These are phyloP conservation scores for Aureobasidium sp. DNA, from an alignment of 2,329 filamentous ascomycete species.

Conservation along the genomic window DNA sequence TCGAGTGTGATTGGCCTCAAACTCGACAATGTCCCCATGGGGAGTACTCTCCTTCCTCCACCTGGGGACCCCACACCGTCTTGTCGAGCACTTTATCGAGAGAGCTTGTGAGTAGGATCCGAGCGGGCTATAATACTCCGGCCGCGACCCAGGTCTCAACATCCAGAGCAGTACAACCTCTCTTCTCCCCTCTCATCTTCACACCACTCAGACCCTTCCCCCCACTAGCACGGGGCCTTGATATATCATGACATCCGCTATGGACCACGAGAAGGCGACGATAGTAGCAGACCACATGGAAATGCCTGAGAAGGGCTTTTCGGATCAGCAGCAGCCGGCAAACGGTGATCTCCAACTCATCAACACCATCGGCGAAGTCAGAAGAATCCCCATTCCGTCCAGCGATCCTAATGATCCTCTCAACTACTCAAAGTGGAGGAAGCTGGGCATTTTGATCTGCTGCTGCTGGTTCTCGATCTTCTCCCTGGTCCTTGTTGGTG, in stretches of 20 bases:
- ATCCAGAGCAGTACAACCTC: background rate
- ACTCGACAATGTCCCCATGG: background rate
- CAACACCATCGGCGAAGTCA: constrained; percentile 19
- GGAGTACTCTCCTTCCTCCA: background rate
- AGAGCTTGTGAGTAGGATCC: background rate
- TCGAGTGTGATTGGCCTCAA: background rate
- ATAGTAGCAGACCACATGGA: constrained; percentile 15
- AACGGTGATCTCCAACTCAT: constrained; percentile 20
- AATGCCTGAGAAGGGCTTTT: background rate
- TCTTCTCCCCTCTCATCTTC: background rate
- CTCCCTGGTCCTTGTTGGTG: constrained; percentile 44
- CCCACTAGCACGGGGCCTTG: background rate
- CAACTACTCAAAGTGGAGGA: constrained; percentile 26
- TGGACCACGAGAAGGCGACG: constrained; percentile 18
- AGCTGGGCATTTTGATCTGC: constrained; percentile 25
- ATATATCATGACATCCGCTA: background rate
- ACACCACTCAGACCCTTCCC: background rate
- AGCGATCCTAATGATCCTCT: constrained; percentile 25
- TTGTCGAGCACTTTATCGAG: background rate
- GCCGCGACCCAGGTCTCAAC: background rate
- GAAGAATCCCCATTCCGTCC: constrained; percentile 22
- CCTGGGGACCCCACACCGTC: background rate
- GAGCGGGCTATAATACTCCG: background rate
- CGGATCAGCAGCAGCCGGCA: background rate
- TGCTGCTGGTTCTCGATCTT: constrained; percentile 30